phyloP scores from a whole-genome alignment of 768 basidiomycete genomes.

The Rhodotorula babjevae region DNA sequence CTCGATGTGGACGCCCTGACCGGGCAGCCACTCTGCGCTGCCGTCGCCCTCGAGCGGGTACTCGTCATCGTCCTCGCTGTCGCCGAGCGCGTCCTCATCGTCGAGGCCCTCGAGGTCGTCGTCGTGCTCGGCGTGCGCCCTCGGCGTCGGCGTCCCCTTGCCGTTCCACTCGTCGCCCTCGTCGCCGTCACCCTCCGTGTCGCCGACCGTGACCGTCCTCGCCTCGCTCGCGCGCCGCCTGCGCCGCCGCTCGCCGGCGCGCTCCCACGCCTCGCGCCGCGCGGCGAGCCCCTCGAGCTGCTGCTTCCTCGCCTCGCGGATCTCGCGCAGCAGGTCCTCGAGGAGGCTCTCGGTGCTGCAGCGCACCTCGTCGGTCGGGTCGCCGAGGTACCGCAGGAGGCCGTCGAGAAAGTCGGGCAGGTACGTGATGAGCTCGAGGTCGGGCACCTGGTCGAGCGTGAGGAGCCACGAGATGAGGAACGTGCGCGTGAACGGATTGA shows the following conservation, averaged over 20 bases:
- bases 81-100: constrained; percentile 19
- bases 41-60: constrained; percentile 44
- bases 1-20: constrained; percentile 87
- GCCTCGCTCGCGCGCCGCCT: constrained; percentile 49
- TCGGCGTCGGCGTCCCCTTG: neutral
- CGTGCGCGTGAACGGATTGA: constrained; percentile 90
- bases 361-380: constrained; percentile 87
- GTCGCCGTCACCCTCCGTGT: neutral
- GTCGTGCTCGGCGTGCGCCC: constrained; percentile 24
- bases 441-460: constrained; percentile 91
- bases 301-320: constrained; percentile 65
- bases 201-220: constrained; percentile 11
- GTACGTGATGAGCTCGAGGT: constrained; percentile 88
- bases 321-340: constrained; percentile 83
- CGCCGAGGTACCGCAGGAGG: constrained; percentile 90
- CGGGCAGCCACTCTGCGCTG: constrained; percentile 70
- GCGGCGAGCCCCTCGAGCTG: constrained; percentile 14
- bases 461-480: constrained; percentile 97
- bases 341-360: constrained; percentile 77
- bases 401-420: constrained; percentile 93
- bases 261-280: constrained; percentile 45
- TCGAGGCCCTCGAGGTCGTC: constrained; percentile 14
- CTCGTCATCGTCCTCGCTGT: constrained; percentile 40
- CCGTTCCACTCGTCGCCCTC: neutral
- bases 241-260: constrained; percentile 53